Evolutionary conservation across 306 rosid species (phyloP).

Genomic region (Pueraria montana): DNA sequence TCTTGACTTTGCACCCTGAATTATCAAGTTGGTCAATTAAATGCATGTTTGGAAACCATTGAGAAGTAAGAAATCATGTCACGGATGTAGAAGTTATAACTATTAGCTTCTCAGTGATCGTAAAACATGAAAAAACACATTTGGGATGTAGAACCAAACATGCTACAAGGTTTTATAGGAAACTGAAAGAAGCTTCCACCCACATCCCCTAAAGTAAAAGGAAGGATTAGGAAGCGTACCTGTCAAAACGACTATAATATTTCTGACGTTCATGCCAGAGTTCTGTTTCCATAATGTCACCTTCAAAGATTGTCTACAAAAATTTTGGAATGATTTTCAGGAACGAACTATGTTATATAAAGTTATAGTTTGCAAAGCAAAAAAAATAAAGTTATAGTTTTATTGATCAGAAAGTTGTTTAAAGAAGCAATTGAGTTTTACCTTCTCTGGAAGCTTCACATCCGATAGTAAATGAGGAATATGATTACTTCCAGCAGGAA

Average conservation of each 20-base stretch:
- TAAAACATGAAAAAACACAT: background rate
- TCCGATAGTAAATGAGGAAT: constrained; percentile 50
- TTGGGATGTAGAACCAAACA: background rate
- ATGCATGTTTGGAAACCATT: background rate
- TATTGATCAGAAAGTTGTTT: too few relatives aligned
- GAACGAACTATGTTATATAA: background rate
- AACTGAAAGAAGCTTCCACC: background rate
- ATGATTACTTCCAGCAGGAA: constrained; percentile 20
- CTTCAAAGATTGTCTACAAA: constrained; percentile 52
- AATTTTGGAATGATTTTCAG: background rate
- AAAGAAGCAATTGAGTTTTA: constrained; percentile 1
- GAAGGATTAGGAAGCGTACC: constrained; percentile 30
- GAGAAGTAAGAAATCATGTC: background rate
- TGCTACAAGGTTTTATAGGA: background rate
- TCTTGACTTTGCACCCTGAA: constrained; percentile 25
- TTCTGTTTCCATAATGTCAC: constrained; percentile 52
- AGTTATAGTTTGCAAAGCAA: too few relatives aligned
- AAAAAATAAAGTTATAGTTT: too few relatives aligned
- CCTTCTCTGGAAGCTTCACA: constrained; percentile 52
- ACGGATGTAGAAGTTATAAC: background rate
- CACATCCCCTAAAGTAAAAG: background rate
- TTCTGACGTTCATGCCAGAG: constrained; percentile 57
- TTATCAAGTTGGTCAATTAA: background rate
- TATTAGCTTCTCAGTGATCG: background rate
- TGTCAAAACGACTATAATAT: background rate